A percentile compares a stretch with the other conserved stretches of the same genome.
Conservation (phyloP, 345 rosid genomes). For the Pistacia integerrima region DNA sequence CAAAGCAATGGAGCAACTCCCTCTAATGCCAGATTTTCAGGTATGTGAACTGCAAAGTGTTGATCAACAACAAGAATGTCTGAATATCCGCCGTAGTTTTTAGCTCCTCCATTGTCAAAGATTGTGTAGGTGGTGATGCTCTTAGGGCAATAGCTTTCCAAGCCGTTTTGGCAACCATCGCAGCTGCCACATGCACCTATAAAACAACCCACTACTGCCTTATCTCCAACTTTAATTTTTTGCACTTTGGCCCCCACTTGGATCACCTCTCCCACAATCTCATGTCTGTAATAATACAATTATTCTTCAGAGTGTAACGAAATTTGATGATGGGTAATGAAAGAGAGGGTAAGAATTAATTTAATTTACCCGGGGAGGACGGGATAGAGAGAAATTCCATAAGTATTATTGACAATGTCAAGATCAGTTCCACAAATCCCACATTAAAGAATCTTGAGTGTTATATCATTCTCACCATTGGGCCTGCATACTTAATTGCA, state of each 20-base stretch:
- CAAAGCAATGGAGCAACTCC: slow-evolving; percentile 24
- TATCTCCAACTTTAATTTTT: slow-evolving; percentile 23
- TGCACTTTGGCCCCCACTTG: slow-evolving; percentile 20
- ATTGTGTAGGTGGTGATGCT: slow-evolving; percentile 7
- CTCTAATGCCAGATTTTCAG: slow-evolving; percentile 2
- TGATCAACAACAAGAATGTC: slow-evolving; percentile 20
- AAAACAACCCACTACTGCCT: slow-evolving; percentile 23
- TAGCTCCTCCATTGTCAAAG: background rate
- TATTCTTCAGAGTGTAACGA: no score
- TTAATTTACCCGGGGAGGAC: background rate
- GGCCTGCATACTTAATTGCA: background rate
- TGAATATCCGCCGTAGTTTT: slow-evolving; percentile 24
- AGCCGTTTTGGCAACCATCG: slow-evolving; percentile 4
- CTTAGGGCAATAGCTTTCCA: slow-evolving; percentile 27
- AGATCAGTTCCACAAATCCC: slow-evolving; percentile 3
- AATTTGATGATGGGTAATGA: no score
- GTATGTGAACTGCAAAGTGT: slow-evolving; percentile 8
- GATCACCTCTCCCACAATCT: slow-evolving; percentile 27
- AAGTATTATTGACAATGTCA: background rate
- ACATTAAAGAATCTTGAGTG: slow-evolving; percentile 5
- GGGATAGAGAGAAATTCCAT: background rate
- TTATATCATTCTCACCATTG: background rate
- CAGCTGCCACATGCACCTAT: slow-evolving; percentile 25
- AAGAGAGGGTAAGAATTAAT: no score
- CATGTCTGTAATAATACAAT: slow-evolving; percentile 14